phyloP scores from a whole-genome alignment of 148 eudicot species.

The Vaccinium myrtillus region DNA sequence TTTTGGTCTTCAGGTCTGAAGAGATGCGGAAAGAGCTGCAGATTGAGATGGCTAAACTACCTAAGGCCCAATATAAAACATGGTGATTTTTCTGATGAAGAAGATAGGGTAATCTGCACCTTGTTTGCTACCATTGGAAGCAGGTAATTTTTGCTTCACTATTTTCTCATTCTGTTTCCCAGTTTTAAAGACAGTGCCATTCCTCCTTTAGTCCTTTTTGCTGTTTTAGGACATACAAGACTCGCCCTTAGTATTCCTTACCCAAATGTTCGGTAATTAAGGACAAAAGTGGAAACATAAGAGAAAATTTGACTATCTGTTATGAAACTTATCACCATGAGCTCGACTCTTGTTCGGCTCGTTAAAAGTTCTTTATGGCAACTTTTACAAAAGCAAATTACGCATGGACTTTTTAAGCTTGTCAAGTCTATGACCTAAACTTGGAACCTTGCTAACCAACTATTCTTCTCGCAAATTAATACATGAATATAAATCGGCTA shows the following conservation, averaged over 20 bases:
- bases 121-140: constrained; percentile 33
- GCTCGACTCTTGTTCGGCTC: neutral
- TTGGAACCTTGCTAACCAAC: too few species aligned
- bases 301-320: neutral
- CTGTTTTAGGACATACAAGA: constrained; percentile 15
- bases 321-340: neutral
- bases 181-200: neutral
- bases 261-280: neutral
- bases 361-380: neutral
- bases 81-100: constrained; percentile 37
- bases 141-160: constrained; percentile 16
- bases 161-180: neutral
- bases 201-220: neutral
- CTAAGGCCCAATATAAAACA: constrained; percentile 37
- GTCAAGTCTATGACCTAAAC: too few species aligned
- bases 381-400: neutral
- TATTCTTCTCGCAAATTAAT: neutral
- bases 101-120: constrained; percentile 34
- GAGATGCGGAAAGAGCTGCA: constrained; percentile 41
- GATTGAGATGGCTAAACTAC: constrained; percentile 40
- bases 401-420: too few species aligned
- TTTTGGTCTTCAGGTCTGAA: constrained; percentile 21
- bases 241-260: neutral
- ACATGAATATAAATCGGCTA: neutral
- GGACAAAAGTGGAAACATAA: neutral